Percentiles rank a stretch among this genome's conserved stretches.
These are phyloP conservation scores for Boehmeria nivea DNA, from an alignment of 306 rosid genomes.

Conservation along the genomic window DNA sequence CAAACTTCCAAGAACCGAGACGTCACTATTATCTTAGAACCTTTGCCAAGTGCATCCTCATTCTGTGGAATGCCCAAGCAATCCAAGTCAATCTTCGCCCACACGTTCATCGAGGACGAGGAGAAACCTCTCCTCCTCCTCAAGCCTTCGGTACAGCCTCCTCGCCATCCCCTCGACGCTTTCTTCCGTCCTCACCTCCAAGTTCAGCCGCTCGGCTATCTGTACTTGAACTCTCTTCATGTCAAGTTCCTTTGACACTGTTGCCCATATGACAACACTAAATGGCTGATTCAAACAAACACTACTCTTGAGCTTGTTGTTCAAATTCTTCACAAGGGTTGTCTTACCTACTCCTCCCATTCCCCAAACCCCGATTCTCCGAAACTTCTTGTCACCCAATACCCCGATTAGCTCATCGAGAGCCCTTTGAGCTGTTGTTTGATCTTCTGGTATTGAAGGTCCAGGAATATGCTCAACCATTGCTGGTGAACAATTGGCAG, in stretches of 20 bases:
- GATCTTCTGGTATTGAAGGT: conserved; percentile 4
- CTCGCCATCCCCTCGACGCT: conserved; percentile 4
- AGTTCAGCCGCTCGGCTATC: conserved; percentile 14
- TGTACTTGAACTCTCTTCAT: conserved; percentile 10
- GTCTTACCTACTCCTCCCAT: conserved; percentile 23
- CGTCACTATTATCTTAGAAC: conserved; percentile 31
- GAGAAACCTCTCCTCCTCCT: conserved; percentile 5
- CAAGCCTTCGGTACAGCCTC: conserved; percentile 7
- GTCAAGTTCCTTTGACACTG: conserved; percentile 9
- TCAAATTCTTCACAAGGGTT: conserved; percentile 15
- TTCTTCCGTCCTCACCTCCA: conserved; percentile 9
- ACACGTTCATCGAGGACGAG: conserved; percentile 38
- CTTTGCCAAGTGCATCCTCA: neutral
- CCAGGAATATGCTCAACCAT: conserved; percentile 14
- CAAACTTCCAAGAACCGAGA: conserved; percentile 20
- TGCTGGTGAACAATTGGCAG: neutral
- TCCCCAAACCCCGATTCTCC: conserved; percentile 21
- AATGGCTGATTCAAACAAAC: conserved; percentile 8
- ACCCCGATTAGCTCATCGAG: neutral
- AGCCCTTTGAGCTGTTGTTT: conserved; percentile 6
- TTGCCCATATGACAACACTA: conserved; percentile 19
- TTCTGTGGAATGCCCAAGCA: conserved; percentile 25
- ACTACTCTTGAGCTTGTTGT: conserved; percentile 6
- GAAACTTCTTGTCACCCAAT: neutral
- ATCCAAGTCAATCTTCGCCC: conserved; percentile 29